Evolutionary conservation across 2,329 filamentous ascomycete species (phyloP).

Genomic region (Scedosporium apiospermum): DNA sequence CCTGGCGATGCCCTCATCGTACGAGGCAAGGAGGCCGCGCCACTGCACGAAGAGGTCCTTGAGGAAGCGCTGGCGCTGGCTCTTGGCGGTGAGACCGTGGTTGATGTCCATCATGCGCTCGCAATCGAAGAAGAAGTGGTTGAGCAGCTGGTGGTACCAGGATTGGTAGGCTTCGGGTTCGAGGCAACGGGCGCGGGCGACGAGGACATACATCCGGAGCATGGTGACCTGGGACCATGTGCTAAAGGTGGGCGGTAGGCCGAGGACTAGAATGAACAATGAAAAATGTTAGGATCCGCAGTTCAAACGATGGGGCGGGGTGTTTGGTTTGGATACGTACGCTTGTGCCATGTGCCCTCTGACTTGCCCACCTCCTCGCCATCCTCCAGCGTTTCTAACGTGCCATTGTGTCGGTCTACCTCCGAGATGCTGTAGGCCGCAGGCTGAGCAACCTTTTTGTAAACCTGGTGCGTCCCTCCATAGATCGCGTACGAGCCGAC

Average conservation of each 20-base stretch:
- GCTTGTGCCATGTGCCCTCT: conserved; percentile 70
- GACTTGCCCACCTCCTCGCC: conserved; percentile 77
- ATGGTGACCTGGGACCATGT: conserved; percentile 96
- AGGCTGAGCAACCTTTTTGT: conserved; percentile 23
- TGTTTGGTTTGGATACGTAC: conserved; percentile 35
- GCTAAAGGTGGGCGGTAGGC: conserved; percentile 77
- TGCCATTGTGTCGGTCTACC: conserved; percentile 52
- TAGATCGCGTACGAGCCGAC: conserved; percentile 6
- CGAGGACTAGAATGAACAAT: conserved; percentile 50
- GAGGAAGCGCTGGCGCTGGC: conserved; percentile 54
- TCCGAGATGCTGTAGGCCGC: conserved; percentile 71
- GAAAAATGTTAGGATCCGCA: conserved; percentile 1
- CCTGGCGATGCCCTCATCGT: conserved; percentile 70
- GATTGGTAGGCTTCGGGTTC: conserved; percentile 57
- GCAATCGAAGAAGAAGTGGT: conserved; percentile 90
- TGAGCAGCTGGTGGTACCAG: conserved; percentile 84
- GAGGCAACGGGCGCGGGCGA: conserved; percentile 72
- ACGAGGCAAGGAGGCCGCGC: conserved; percentile 75
- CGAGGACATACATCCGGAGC: conserved; percentile 89
- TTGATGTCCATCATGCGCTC: conserved; percentile 75
- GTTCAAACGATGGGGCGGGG: not conserved
- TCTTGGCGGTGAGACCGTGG: conserved; percentile 58
- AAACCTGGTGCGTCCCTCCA: conserved; percentile 3
- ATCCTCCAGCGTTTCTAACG: conserved; percentile 60
- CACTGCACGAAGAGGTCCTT: conserved; percentile 93